Percentiles rank a stretch among this genome's conserved stretches.
Evolutionary conservation across 805 yeast species (phyloP).

Genomic region (Candida nanaspora): DNA sequence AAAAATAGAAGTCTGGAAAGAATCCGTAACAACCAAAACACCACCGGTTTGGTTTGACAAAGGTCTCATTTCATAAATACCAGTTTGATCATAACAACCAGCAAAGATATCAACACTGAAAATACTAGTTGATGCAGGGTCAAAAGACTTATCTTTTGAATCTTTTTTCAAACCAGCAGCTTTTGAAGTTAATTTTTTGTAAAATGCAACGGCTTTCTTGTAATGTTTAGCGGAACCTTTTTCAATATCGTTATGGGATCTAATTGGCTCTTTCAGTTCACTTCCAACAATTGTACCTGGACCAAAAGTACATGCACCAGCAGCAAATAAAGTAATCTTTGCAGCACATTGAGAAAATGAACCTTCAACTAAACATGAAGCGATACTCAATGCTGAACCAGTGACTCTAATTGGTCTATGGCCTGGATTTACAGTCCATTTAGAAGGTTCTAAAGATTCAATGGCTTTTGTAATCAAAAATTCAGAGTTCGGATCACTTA

Average conservation of each 20-base stretch:
- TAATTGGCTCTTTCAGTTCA: constrained; percentile 88
- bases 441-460: constrained; percentile 54
- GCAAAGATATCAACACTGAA: constrained; percentile 88
- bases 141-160: constrained; percentile 28
- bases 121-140: constrained; percentile 40
- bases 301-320: constrained; percentile 91
- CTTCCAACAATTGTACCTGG: constrained; percentile 94
- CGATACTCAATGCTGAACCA: constrained; percentile 86
- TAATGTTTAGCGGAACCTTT: constrained; percentile 83
- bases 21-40: constrained; percentile 78
- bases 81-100: constrained; percentile 94
- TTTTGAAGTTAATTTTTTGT: constrained; percentile 64
- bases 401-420: constrained; percentile 86
- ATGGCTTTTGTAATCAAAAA: constrained; percentile 72
- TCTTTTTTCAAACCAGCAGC: constrained; percentile 45
- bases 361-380: constrained; percentile 73
- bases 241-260: constrained; percentile 96
- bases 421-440: constrained; percentile 80
- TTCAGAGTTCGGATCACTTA: constrained; percentile 48
- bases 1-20: constrained; percentile 91
- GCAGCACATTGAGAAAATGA: constrained; percentile 83
- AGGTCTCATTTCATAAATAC: constrained; percentile 88
- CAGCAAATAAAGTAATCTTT: constrained; percentile 81
- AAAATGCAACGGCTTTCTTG: constrained; percentile 78
- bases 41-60: constrained; percentile 87